phyloP scores from a whole-genome alignment of 2,329 filamentous ascomycete genomes.

The Penicillium palitans region DNA sequence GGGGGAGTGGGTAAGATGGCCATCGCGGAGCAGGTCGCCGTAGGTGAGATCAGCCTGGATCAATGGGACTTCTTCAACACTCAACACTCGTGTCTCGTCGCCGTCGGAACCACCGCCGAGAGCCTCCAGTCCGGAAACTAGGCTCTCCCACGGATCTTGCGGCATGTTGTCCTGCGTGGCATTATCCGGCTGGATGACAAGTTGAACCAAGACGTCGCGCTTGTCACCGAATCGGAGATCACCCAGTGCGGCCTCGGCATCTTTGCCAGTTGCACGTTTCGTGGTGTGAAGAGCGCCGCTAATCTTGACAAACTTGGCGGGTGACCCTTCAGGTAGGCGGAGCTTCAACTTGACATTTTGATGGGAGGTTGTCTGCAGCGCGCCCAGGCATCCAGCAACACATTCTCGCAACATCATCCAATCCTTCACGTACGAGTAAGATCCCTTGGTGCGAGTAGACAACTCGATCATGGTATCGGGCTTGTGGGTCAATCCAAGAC shows the following conservation, averaged over 20 bases:
- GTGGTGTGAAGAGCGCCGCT: conserved; percentile 94
- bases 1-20: conserved; percentile 79
- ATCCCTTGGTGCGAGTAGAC: conserved; percentile 91
- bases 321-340: conserved; percentile 89
- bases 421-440: conserved; percentile 97
- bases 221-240: conserved; percentile 96
- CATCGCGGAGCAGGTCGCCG: conserved; percentile 89
- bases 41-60: conserved; percentile 94
- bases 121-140: conserved; percentile 92
- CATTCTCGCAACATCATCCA: conserved; percentile 99
- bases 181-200: conserved; percentile 87
- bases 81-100: conserved; percentile 78
- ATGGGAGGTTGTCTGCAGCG: conserved; percentile 91
- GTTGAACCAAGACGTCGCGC: conserved; percentile 86
- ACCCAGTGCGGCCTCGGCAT: conserved; percentile 88
- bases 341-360: conserved; percentile 97
- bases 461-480: conserved; percentile 98
- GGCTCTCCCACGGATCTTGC: conserved; percentile 94
- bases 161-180: conserved; percentile 78
- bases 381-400: conserved; percentile 86
- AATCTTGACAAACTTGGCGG: conserved; percentile 98
- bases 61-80: conserved; percentile 90
- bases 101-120: conserved; percentile 83
- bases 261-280: conserved; percentile 89
- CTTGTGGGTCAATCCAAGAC: conserved; percentile 93